Conservation (phyloP, 148 eudicot genomes). For the Mesembryanthemum crystallinum region DNA sequence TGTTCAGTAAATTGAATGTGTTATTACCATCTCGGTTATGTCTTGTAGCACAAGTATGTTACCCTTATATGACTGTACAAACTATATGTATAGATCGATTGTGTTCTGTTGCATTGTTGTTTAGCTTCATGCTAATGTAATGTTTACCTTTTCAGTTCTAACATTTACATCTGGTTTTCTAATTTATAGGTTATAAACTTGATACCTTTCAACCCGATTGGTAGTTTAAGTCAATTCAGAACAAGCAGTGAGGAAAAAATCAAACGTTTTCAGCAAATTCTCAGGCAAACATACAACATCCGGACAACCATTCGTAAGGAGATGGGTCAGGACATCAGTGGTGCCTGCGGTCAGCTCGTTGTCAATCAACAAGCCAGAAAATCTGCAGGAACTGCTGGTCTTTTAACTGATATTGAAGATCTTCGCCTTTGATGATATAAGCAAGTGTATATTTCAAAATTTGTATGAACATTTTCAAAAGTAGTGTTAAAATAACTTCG, state of each 20-base stretch:
- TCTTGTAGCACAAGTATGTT: too few relatives aligned
- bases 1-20: background rate
- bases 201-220: conserved; percentile 91
- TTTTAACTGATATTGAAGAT: conserved; percentile 83
- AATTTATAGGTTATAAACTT: conserved; percentile 69
- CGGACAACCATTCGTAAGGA: conserved; percentile 87
- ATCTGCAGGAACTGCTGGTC: conserved; percentile 26
- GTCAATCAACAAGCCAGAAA: conserved; percentile 48
- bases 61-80: too few relatives aligned
- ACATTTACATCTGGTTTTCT: background rate
- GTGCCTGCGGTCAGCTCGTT: conserved; percentile 97
- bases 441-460: background rate
- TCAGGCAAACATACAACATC: conserved; percentile 61
- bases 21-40: background rate
- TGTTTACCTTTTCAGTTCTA: too few relatives aligned
- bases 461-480: background rate
- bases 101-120: background rate
- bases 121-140: background rate
- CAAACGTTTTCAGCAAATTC: conserved; percentile 57
- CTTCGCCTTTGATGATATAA: conserved; percentile 40
- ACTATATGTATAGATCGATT: too few relatives aligned
- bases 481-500: too few relatives aligned
- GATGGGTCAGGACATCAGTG: conserved; percentile 99
- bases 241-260: conserved; percentile 71
- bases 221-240: conserved; percentile 54